A percentile compares a stretch with the other conserved stretches of the same genome.
Evolutionary conservation across 2,329 filamentous ascomycete genomes (phyloP).

Genomic region (Coniosporium tulheliwenetii): DNA sequence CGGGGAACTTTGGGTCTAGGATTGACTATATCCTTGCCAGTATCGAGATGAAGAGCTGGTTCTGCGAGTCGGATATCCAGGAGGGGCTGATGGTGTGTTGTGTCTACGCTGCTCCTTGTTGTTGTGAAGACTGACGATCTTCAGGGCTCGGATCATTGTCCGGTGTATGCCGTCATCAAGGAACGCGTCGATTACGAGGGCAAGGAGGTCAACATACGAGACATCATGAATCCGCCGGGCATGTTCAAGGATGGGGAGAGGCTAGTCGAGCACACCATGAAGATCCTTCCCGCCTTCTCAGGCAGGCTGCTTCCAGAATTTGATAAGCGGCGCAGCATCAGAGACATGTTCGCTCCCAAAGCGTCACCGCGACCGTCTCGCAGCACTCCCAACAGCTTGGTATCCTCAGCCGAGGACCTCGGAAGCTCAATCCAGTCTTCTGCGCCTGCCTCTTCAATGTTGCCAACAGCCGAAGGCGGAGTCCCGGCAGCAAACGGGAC

Average conservation of each 20-base stretch:
- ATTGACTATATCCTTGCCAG: conserved; percentile 92
- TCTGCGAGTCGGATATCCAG: conserved; percentile 70
- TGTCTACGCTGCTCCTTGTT: not conserved
- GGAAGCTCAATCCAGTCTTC: too few species aligned
- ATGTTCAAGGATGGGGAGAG: conserved; percentile 55
- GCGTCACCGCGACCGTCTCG: conserved; percentile 13
- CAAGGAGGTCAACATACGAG: conserved; percentile 39
- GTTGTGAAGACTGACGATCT: not conserved
- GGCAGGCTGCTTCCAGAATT: conserved; percentile 81
- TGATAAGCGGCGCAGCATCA: conserved; percentile 67
- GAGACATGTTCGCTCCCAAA: conserved; percentile 74
- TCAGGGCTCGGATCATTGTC: conserved; percentile 85
- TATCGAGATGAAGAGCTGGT: conserved; percentile 63
- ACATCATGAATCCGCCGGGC: conserved; percentile 63
- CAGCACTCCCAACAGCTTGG: not conserved
- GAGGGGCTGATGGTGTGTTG: conserved; percentile 57
- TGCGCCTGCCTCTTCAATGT: too few species aligned
- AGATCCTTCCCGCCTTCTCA: conserved; percentile 57
- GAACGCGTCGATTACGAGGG: conserved; percentile 41
- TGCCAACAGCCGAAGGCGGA: too few species aligned
- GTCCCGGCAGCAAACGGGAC: not conserved
- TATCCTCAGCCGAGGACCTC: too few species aligned
- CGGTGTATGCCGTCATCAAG: conserved; percentile 64
- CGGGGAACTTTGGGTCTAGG: conserved; percentile 79
- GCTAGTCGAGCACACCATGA: conserved; percentile 48